phyloP scores from a whole-genome alignment of 768 basidiomycete species.

The Epithele typhae region DNA sequence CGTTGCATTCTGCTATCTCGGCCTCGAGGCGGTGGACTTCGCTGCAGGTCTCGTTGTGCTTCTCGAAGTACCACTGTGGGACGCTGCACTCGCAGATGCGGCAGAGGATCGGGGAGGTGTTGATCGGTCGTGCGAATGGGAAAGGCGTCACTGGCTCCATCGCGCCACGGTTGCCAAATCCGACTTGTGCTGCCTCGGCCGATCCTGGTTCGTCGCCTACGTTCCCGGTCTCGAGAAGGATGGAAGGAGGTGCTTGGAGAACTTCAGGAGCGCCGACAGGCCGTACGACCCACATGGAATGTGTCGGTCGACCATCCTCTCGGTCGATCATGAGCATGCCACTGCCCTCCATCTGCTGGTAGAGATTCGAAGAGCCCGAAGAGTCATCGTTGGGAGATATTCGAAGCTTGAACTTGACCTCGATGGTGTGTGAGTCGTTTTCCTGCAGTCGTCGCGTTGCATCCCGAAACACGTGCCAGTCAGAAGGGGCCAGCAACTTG shows the following conservation, averaged over 20 bases:
- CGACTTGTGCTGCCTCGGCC: constrained; percentile 35
- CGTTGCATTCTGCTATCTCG: constrained; percentile 91
- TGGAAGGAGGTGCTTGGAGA: constrained; percentile 60
- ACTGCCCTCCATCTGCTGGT: constrained; percentile 92
- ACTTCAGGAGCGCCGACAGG: constrained; percentile 70
- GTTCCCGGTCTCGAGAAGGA: constrained; percentile 48
- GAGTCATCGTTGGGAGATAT: constrained; percentile 60
- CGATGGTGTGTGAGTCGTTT: constrained; percentile 92
- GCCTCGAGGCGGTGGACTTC: constrained; percentile 96
- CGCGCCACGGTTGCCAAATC: constrained; percentile 25
- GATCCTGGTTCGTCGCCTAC: constrained; percentile 32
- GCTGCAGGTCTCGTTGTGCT: constrained; percentile 98
- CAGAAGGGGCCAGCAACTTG: constrained; percentile 69
- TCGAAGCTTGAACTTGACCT: constrained; percentile 84
- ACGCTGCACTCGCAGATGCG: constrained; percentile 97
- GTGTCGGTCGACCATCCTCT: constrained; percentile 80
- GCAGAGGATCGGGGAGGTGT: constrained; percentile 82
- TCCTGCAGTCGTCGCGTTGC: constrained; percentile 81
- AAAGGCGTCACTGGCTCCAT: constrained; percentile 56
- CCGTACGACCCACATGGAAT: constrained; percentile 98
- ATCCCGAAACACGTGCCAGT: constrained; percentile 80
- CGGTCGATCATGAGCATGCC: constrained; percentile 98
- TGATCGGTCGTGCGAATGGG: constrained; percentile 74
- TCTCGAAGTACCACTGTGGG: constrained; percentile 99
- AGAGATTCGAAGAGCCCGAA: constrained; percentile 42